Conservation (phyloP, 2,329 filamentous ascomycete species). For the Ophiostoma novo-ulmi region DNA sequence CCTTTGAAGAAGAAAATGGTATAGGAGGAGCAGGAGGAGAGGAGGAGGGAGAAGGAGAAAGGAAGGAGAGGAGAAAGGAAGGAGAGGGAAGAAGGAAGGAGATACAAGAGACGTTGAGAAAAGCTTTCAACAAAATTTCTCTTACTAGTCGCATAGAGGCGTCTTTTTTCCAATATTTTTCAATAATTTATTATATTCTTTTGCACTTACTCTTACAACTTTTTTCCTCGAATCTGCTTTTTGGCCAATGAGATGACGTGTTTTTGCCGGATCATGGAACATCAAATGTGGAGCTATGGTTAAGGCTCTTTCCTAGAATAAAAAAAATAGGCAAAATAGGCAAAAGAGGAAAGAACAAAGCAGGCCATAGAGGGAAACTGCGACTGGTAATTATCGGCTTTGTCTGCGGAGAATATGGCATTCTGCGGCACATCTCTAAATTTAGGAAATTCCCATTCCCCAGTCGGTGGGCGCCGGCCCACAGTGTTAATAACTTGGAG, state of each 20-base stretch:
- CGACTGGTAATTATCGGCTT: not conserved
- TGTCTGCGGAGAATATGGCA: not conserved
- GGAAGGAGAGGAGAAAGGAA: slow-evolving; percentile 8
- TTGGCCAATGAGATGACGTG: slow-evolving; percentile 14
- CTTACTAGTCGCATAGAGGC: slow-evolving; percentile 19
- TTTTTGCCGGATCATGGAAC: slow-evolving; percentile 16
- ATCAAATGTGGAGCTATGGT: not conserved
- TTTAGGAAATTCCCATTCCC: not conserved
- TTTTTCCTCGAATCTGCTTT: slow-evolving; percentile 7
- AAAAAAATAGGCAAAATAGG: not conserved
- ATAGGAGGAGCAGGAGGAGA: slow-evolving; percentile 3
- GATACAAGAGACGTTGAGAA: not conserved
- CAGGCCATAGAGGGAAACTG: not conserved
- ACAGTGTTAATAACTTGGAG: not conserved
- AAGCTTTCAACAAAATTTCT: slow-evolving; percentile 21
- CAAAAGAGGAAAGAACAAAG: slow-evolving; percentile 2
- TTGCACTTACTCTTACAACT: slow-evolving; percentile 18
- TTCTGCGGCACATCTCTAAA: slow-evolving; percentile 5
- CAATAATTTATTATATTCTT: slow-evolving; percentile 5
- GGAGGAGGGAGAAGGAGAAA: slow-evolving; percentile 10
- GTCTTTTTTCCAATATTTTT: slow-evolving; percentile 11
- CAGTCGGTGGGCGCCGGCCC: not conserved
- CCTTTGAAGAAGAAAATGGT: slow-evolving; percentile 23
- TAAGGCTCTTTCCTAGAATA: not conserved
- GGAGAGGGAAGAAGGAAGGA: not conserved